These are phyloP conservation scores for Brachypodium distachyon DNA, from an alignment of 202 grass and related monocot genomes.

Conservation along the genomic window DNA sequence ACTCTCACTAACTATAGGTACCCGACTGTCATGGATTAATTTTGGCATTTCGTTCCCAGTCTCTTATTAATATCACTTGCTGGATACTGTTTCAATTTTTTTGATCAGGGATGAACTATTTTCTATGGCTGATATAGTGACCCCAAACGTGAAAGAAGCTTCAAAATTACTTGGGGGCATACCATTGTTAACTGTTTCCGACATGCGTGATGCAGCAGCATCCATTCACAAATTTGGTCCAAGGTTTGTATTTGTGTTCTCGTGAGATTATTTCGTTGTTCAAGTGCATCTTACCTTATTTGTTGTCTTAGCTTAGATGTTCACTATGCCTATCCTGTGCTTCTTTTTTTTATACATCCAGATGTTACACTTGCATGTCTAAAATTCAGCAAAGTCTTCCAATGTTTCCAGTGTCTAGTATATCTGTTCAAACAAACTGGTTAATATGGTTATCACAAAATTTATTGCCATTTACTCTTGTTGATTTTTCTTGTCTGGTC, in stretches of 20 bases:
- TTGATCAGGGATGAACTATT: slow-evolving; percentile 72
- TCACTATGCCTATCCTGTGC: not conserved
- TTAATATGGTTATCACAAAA: not conserved
- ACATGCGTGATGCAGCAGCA: slow-evolving; percentile 78
- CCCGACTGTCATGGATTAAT: not conserved
- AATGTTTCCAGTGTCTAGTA: not conserved
- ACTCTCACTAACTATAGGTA: slow-evolving; percentile 67
- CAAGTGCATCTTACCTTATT: not conserved
- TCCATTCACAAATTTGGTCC: slow-evolving; percentile 92
- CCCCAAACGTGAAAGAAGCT: slow-evolving; percentile 95
- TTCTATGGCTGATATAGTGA: slow-evolving; percentile 90
- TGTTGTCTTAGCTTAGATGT: not conserved
- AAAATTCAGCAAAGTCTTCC: not conserved
- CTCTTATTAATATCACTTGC: not conserved
- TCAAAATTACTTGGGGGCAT: slow-evolving; percentile 72
- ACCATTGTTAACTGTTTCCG: slow-evolving; percentile 53
- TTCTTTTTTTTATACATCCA: not conserved
- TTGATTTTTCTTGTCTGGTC: not conserved
- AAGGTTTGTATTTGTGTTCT: slow-evolving; percentile 37
- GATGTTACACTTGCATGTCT: not conserved
- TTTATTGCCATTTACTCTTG: not conserved
- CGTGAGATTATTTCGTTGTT: not conserved
- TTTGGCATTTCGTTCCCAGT: not conserved
- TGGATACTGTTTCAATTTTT: slow-evolving; percentile 9
- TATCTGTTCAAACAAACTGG: not conserved